These are phyloP conservation scores for Leccinum fuscescens DNA, from an alignment of 1,284 basidiomycete species.

Conservation along the genomic window DNA sequence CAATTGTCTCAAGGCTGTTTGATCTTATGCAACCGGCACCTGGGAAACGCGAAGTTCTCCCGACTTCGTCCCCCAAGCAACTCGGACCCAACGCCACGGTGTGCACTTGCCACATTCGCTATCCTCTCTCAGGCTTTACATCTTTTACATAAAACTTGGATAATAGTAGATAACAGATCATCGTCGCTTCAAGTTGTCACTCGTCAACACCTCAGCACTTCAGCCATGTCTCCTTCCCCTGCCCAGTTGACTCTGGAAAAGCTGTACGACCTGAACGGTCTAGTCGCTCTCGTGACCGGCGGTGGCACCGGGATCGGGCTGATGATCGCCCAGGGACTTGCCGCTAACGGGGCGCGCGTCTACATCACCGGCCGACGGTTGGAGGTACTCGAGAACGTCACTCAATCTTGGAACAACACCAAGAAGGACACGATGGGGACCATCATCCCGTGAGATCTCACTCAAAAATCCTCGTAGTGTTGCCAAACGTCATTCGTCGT, in stretches of 20 bases:
- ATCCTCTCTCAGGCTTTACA: not conserved
- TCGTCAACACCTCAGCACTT: not conserved
- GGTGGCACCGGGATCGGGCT: constrained; percentile 79
- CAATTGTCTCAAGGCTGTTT: not conserved
- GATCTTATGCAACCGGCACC: not conserved
- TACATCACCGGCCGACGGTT: constrained; percentile 73
- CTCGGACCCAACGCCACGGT: not conserved
- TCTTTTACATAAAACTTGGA: not conserved
- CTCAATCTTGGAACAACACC: constrained; percentile 45
- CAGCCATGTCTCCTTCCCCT: constrained; percentile 24
- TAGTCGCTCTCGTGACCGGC: constrained; percentile 74
- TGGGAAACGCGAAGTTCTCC: too few species aligned
- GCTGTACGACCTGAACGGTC: constrained; percentile 58
- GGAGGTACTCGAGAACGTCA: constrained; percentile 59
- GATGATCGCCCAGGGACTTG: constrained; percentile 74
- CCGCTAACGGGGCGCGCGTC: constrained; percentile 76
- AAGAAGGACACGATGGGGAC: constrained; percentile 41
- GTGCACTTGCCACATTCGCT: not conserved
- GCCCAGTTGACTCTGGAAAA: constrained; percentile 34
- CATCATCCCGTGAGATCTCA: constrained; percentile 54
- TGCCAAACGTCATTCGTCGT: constrained; percentile 1
- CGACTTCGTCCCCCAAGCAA: not conserved
- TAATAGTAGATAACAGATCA: not conserved
- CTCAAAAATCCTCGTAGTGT: not conserved
- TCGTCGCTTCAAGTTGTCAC: not conserved